Conservation (phyloP, 345 rosid genomes). For the Camelina laxa region DNA sequence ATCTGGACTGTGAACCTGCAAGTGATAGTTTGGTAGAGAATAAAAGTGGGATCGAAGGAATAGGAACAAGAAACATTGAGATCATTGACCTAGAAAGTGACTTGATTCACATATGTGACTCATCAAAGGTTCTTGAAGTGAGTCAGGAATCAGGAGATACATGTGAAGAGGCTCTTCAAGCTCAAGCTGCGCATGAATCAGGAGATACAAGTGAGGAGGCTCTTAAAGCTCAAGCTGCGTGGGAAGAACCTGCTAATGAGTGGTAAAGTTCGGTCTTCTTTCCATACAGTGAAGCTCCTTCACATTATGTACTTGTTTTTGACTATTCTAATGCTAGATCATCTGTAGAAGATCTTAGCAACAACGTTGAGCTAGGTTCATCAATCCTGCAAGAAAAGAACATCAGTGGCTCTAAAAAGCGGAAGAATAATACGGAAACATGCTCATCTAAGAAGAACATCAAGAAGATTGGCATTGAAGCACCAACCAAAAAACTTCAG, state of each 20-base stretch:
- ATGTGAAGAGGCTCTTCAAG: slow-evolving; percentile 29
- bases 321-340: slow-evolving; percentile 27
- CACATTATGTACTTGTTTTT: slow-evolving; percentile 36
- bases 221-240: slow-evolving; percentile 25
- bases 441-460: slow-evolving; percentile 28
- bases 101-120: slow-evolving; percentile 3
- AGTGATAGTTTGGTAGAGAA: slow-evolving; percentile 41
- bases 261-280: slow-evolving; percentile 31
- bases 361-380: slow-evolving; percentile 25
- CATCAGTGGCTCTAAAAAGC: slow-evolving; percentile 21
- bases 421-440: background rate
- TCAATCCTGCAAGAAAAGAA: slow-evolving; percentile 21
- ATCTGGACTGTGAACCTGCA: slow-evolving; percentile 32
- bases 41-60: slow-evolving; percentile 21
- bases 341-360: slow-evolving; percentile 30
- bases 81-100: slow-evolving; percentile 42
- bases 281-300: slow-evolving; percentile 35
- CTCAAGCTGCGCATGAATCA: slow-evolving; percentile 1
- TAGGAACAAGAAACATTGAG: slow-evolving; percentile 30
- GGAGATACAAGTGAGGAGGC: slow-evolving; percentile 24
- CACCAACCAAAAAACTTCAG: slow-evolving; percentile 1
- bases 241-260: slow-evolving; percentile 37
- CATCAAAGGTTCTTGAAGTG: slow-evolving; percentile 32
- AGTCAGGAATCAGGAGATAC: slow-evolving; percentile 28
- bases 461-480: slow-evolving; percentile 26